Percentiles rank a stretch among this genome's conserved stretches.
Evolutionary conservation across 176 grass and related monocot species (phyloP).

Genomic region (Paspalum notatum): DNA sequence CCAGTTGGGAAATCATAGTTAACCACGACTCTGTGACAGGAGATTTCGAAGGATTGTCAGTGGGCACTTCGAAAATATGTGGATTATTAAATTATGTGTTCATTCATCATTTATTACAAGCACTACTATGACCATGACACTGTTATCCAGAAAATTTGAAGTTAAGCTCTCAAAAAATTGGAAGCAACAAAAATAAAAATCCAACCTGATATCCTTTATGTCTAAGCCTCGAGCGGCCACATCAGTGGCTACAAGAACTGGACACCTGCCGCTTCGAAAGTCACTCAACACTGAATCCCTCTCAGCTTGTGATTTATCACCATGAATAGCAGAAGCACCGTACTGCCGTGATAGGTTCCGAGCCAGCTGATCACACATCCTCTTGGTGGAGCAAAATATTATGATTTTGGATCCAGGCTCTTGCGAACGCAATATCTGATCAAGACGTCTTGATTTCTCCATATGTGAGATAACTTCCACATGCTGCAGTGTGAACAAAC

Average conservation of each 20-base stretch:
- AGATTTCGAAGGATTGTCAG: constrained; percentile 34
- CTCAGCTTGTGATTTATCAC: constrained; percentile 94
- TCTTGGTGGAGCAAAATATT: constrained; percentile 99
- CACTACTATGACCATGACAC: background rate
- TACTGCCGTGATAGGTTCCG: constrained; percentile 65
- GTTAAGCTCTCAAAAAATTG: constrained; percentile 13
- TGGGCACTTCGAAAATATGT: background rate
- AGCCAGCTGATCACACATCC: constrained; percentile 88
- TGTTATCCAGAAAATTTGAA: constrained; percentile 12
- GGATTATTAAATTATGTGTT: background rate
- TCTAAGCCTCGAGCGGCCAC: constrained; percentile 92
- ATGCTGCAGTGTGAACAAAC: constrained; percentile 47
- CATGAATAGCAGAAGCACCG: constrained; percentile 82
- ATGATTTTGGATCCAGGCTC: constrained; percentile 82
- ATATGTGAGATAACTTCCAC: constrained; percentile 71
- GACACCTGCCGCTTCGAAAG: constrained; percentile 74
- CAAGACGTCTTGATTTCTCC: constrained; percentile 82
- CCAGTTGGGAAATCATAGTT: constrained; percentile 85
- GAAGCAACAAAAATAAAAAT: constrained; percentile 30
- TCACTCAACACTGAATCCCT: constrained; percentile 86
- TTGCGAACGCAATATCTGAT: constrained; percentile 80
- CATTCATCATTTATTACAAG: constrained; percentile 9
- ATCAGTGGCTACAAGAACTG: constrained; percentile 90
- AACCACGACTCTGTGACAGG: constrained; percentile 63
- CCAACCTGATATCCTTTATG: constrained; percentile 85